These are phyloP conservation scores for Cornus controversa DNA, from an alignment of 148 eudicot species.

Conservation along the genomic window DNA sequence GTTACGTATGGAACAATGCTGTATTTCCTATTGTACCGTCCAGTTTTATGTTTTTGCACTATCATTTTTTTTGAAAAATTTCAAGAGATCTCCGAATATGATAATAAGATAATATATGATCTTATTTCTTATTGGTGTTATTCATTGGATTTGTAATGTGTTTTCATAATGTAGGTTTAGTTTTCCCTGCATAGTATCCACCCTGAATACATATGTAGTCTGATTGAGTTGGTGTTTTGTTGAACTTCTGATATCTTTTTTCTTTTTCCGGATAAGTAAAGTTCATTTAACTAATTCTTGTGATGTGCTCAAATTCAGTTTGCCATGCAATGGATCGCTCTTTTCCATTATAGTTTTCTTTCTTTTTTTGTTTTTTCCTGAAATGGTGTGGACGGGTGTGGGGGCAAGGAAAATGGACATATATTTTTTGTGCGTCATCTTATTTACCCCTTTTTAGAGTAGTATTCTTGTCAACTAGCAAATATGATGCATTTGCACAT, in stretches of 20 bases:
- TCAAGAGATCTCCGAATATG: background rate
- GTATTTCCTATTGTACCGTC: background rate
- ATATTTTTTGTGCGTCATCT: no score
- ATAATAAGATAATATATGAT: background rate
- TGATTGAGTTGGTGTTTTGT: no score
- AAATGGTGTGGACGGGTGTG: no score
- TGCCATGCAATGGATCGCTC: background rate
- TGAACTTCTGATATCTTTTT: no score
- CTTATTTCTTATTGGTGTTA: background rate
- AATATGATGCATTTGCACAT: no score
- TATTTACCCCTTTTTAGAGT: no score
- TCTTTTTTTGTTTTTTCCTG: no score
- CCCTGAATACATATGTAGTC: background rate
- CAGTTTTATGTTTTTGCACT: background rate
- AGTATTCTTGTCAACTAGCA: no score
- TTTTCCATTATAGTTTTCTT: no score
- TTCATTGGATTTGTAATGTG: background rate
- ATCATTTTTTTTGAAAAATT: no score
- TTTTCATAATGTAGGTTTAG: background rate
- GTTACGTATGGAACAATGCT: background rate
- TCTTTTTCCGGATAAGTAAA: background rate
- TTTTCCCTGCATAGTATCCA: background rate
- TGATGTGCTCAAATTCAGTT: background rate
- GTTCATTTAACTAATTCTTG: background rate
- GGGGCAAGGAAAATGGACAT: no score